Conservation (phyloP, 495 filamentous ascomycete species). For the Penicillium malachiteum region DNA sequence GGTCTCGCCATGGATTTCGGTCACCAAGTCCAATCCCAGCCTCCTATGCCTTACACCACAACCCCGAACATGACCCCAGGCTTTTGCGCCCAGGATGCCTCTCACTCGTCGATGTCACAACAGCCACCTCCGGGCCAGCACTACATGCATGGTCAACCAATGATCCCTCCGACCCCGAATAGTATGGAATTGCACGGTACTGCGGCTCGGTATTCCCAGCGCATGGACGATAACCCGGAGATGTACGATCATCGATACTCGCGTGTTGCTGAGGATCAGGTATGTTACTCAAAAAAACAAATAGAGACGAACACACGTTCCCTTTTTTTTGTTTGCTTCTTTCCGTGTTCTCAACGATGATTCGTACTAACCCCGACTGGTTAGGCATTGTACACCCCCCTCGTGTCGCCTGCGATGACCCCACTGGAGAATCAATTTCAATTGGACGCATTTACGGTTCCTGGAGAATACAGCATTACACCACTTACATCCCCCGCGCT, state of each 20-base stretch:
- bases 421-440: slow-evolving; percentile 83
- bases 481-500: slow-evolving; percentile 90
- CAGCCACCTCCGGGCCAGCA: slow-evolving; percentile 56
- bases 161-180: slow-evolving; percentile 90
- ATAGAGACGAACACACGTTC: too few relatives aligned
- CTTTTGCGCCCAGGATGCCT: slow-evolving; percentile 41
- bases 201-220: slow-evolving; percentile 60
- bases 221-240: slow-evolving; percentile 59
- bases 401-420: slow-evolving; percentile 92
- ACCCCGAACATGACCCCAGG: slow-evolving; percentile 36
- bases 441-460: slow-evolving; percentile 76
- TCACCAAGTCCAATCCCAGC: slow-evolving; percentile 26
- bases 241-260: slow-evolving; percentile 68
- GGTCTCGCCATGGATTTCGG: slow-evolving; percentile 39
- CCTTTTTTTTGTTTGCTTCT: too few relatives aligned
- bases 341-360: too few relatives aligned
- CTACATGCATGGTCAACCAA: slow-evolving; percentile 53
- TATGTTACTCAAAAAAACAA: slow-evolving; percentile 29
- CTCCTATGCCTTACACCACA: slow-evolving; percentile 4
- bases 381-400: slow-evolving; percentile 84
- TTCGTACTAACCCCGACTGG: background rate
- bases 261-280: slow-evolving; percentile 71
- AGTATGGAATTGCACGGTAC: slow-evolving; percentile 84
- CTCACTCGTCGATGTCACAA: slow-evolving; percentile 55
- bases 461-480: slow-evolving; percentile 82